phyloP scores from a whole-genome alignment of 805 yeast species.

The Kodamaea jinghongensis region DNA sequence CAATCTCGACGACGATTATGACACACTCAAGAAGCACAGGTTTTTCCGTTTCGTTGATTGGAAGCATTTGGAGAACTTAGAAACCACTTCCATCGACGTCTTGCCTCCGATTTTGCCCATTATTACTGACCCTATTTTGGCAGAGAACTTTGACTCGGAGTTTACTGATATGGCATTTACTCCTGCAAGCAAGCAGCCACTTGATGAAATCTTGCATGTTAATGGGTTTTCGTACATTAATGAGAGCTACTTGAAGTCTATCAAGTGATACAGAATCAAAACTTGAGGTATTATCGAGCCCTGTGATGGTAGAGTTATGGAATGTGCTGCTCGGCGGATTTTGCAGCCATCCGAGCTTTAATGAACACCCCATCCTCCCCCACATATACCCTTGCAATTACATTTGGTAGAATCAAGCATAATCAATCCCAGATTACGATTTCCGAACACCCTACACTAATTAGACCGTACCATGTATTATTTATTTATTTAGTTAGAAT shows the following conservation, averaged over 20 bases:
- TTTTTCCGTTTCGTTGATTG: constrained; percentile 40
- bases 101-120: constrained; percentile 44
- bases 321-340: no score
- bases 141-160: constrained; percentile 44
- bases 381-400: no score
- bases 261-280: background rate
- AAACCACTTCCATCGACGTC: constrained; percentile 10
- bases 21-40: constrained; percentile 31
- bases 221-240: constrained; percentile 43
- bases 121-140: constrained; percentile 43
- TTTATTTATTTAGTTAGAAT: no score
- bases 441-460: no score
- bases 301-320: no score
- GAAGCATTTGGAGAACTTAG: constrained; percentile 29
- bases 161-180: constrained; percentile 41
- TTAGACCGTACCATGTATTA: no score
- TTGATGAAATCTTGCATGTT: constrained; percentile 35
- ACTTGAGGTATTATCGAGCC: no score
- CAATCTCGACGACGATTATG: constrained; percentile 37
- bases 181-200: constrained; percentile 17
- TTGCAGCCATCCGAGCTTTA: no score
- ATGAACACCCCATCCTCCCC: no score
- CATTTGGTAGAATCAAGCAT: no score
- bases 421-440: no score
- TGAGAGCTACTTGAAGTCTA: constrained; percentile 28